Base-by-base conservation (phyloP, 306 rosid species). In the Inga oerstediana region DNA sequence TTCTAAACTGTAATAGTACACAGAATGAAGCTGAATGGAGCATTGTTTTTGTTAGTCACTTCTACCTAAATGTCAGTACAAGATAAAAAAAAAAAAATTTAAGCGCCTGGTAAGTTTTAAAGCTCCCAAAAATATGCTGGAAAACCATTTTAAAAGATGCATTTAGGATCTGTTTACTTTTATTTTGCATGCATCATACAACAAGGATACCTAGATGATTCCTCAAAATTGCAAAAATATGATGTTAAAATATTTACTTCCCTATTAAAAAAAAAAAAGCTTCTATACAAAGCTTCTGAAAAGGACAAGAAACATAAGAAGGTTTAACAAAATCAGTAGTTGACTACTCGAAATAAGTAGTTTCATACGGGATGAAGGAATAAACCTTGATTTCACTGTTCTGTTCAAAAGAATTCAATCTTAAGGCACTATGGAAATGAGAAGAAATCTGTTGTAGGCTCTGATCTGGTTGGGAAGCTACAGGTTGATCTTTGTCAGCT, bases 381-480 rank as follows among this genome's bases (percentile, higher is more conserved):
- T 81, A 27, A 75, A 89, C 97, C 94, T 89, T 83, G 12, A 83
- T 76, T 91, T 92, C 97, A 77, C 85, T 90, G 80, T 82, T 84
- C 49, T 87, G 87, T 71, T 88, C 89, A 83, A 84, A 84, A 58
- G 96, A 80, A 79, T 89, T 92, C 88, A 94, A 81, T 81, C 89
- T 87, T 64, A 94, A 83, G 64, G 90, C 91, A 79, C 88, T 91
- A 58, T 80, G 91, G 88, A 94, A 94, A 51, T 94, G 98, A 59
- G 98, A 85, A 77, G 98, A 89, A 83, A 94, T 79, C 85, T 94
- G 95, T 79, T 89, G 96, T 75, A 91, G 76, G 84, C 87, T 86
- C 79, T 82, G 89, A 75, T 91, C 97, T 78, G 88, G 76, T 70
- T 89, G 97, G 66, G 93, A 83, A 69, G 81, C 78, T 72, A 87